Conservation (phyloP, 768 basidiomycete species). For the Trichaptum fuscoviolaceum region DNA sequence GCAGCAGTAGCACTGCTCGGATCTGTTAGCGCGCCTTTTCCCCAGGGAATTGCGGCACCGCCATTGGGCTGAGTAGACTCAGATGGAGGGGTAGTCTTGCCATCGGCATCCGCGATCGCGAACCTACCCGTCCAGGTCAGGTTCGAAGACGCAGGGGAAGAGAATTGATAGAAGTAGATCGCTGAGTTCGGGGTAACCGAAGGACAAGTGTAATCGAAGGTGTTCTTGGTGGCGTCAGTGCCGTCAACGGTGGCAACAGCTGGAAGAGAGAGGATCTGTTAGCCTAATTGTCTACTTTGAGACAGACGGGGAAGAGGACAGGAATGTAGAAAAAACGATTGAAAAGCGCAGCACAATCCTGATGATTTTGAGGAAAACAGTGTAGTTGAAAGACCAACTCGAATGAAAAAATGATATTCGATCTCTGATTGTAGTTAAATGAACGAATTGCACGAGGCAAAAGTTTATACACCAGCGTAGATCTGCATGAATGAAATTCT, state of each 20-base stretch:
- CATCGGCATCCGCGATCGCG: conserved; percentile 53
- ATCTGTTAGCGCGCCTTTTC: conserved; percentile 48
- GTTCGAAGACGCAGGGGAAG: conserved; percentile 35
- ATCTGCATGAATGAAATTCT: too few species aligned
- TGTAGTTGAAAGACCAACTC: too few species aligned
- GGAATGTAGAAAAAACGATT: not conserved
- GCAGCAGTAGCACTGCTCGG: conserved; percentile 32
- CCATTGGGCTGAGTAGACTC: conserved; percentile 50
- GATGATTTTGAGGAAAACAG: too few species aligned
- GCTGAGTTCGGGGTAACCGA: conserved; percentile 54
- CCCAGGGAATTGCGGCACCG: conserved; percentile 52
- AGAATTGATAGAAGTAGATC: conserved; percentile 82
- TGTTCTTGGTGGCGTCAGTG: conserved; percentile 39
- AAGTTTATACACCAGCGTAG: too few species aligned
- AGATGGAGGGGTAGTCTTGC: conserved; percentile 41
- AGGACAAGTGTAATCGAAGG: conserved; percentile 60
- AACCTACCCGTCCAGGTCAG: conserved; percentile 71
- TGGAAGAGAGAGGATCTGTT: conserved; percentile 23
- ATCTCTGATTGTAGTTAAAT: too few species aligned
- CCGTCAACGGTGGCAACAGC: conserved; percentile 66
- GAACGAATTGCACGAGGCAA: too few species aligned
- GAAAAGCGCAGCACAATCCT: not conserved
- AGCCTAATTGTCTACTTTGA: not conserved
- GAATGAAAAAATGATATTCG: too few species aligned
- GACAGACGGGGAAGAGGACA: not conserved